These are phyloP conservation scores for Fusarium pseudonygamai DNA, from an alignment of 2,329 filamentous ascomycete genomes.

Conservation along the genomic window DNA sequence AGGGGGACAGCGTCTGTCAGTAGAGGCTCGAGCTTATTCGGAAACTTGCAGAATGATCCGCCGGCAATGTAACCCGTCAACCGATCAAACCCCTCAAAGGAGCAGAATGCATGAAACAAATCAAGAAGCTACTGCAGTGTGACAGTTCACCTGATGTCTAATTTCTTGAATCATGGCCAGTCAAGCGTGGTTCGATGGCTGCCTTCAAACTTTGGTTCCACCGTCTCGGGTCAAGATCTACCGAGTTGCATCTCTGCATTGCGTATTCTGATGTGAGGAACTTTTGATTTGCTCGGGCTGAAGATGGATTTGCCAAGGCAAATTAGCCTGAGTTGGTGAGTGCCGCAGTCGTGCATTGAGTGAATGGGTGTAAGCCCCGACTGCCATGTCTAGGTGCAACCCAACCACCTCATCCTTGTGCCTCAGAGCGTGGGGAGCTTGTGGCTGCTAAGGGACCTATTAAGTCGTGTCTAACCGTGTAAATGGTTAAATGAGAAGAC, in stretches of 20 bases:
- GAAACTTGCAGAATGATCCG: conserved; percentile 7
- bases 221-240: conserved; percentile 22
- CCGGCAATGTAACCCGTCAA: conserved; percentile 11
- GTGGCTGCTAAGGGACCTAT: background rate
- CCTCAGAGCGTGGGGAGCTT: background rate
- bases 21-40: background rate
- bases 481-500: background rate
- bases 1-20: background rate
- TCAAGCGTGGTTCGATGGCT: background rate
- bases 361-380: conserved; percentile 8
- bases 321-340: conserved; percentile 26
- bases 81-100: background rate
- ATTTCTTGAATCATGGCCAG: background rate
- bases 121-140: background rate
- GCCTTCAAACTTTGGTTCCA: conserved; percentile 1
- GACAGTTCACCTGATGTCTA: conserved; percentile 6
- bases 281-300: background rate
- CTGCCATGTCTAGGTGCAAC: conserved; percentile 10
- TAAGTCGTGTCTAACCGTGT: background rate
- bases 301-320: background rate
- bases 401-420: background rate
- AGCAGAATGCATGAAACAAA: background rate
- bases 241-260: background rate
- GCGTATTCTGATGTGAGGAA: background rate
- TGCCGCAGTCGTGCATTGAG: conserved; percentile 15